These are phyloP conservation scores for Pythium monospermum DNA, from an alignment of 352 stramenopile genomes.

Conservation along the genomic window DNA sequence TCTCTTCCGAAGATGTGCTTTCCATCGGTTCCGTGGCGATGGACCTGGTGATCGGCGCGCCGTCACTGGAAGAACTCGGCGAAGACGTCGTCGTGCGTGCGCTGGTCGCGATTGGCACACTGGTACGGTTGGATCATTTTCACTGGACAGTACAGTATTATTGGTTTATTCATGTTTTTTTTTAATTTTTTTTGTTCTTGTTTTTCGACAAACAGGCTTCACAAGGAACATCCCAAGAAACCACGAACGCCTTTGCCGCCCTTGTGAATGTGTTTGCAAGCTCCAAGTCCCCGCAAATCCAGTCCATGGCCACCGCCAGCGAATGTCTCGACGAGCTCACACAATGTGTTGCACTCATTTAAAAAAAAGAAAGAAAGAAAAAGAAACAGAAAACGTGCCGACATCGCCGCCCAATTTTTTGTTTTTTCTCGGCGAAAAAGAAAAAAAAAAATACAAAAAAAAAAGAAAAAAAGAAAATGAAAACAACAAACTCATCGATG, in stretches of 20 bases:
- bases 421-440: no score
- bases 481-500: no score
- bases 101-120: slow-evolving; percentile 57
- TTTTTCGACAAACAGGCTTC: no score
- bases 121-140: slow-evolving; percentile 35
- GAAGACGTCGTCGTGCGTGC: slow-evolving; percentile 71
- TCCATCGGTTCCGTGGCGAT: slow-evolving; percentile 43
- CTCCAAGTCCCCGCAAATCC: slow-evolving; percentile 37
- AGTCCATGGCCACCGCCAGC: slow-evolving; percentile 31
- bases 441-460: no score
- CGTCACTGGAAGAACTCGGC: slow-evolving; percentile 55
- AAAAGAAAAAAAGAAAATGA: no score
- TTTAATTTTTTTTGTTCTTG: no score
- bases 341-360: slow-evolving; percentile 19
- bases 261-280: slow-evolving; percentile 52
- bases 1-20: slow-evolving; percentile 47
- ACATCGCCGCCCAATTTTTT: no score
- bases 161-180: no score
- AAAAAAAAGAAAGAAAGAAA: background rate
- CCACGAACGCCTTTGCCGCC: slow-evolving; percentile 43
- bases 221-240: slow-evolving; percentile 29
- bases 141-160: no score
- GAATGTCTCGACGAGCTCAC: slow-evolving; percentile 54
- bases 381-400: background rate
- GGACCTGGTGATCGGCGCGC: slow-evolving; percentile 45